These are phyloP conservation scores for Thozetella sp. DNA, from an alignment of 495 filamentous ascomycete genomes.

Conservation along the genomic window DNA sequence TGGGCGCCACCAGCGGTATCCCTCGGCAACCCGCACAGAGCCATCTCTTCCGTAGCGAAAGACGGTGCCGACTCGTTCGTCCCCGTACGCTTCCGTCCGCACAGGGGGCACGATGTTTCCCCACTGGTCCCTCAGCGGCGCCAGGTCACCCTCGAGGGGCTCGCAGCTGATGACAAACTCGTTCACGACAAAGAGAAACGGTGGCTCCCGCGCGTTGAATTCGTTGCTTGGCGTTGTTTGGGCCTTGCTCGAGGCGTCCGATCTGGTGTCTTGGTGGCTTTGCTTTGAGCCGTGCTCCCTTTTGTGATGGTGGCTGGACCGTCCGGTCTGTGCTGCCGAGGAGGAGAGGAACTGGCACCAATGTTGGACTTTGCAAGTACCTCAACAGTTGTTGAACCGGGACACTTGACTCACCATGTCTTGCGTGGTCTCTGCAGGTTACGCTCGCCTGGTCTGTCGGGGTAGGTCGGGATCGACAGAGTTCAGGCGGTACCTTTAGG, in stretches of 20 bases:
- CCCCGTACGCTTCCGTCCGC: slow-evolving; percentile 6
- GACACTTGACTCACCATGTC: no score
- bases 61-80: slow-evolving; percentile 16
- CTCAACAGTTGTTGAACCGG: no score
- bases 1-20: slow-evolving; percentile 15
- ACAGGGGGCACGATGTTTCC: slow-evolving; percentile 24
- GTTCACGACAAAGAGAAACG: slow-evolving; percentile 37
- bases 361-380: not conserved
- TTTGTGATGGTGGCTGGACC: not conserved
- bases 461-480: no score
- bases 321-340: no score
- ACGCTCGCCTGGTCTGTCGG: no score
- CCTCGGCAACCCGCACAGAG: slow-evolving; percentile 12
- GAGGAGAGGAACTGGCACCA: no score
- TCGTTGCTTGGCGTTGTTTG: not conserved
- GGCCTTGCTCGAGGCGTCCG: not conserved
- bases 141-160: not conserved
- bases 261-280: slow-evolving; percentile 1
- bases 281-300: not conserved
- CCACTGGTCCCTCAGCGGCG: slow-evolving; percentile 18
- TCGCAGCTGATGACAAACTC: slow-evolving; percentile 19
- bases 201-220: not conserved
- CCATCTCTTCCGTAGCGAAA: slow-evolving; percentile 28
- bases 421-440: no score
- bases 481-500: no score